Evolutionary conservation across 2,329 filamentous ascomycete species (phyloP).

Genomic region (Colletotrichum viniferum): DNA sequence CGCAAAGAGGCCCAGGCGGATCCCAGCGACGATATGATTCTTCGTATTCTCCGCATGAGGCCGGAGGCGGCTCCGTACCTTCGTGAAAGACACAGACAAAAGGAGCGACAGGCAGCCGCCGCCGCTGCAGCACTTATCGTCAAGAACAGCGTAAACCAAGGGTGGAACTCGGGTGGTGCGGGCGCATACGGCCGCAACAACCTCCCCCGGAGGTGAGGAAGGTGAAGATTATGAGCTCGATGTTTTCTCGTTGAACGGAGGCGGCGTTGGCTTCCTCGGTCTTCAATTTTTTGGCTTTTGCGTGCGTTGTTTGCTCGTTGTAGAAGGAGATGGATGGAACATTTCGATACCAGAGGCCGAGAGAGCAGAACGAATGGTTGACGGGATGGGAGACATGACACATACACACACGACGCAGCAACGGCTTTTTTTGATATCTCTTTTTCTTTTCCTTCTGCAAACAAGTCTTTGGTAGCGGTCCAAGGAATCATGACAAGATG

Average conservation of each 20-base stretch:
- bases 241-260: neutral
- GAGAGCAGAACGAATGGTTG: neutral
- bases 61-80: slow-evolving; percentile 88
- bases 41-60: slow-evolving; percentile 92
- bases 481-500: slow-evolving; percentile 5
- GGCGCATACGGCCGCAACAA: slow-evolving; percentile 51
- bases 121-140: slow-evolving; percentile 95
- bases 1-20: slow-evolving; percentile 94
- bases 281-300: neutral
- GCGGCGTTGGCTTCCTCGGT: neutral
- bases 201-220: slow-evolving; percentile 50
- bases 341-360: slow-evolving; percentile 15
- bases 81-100: slow-evolving; percentile 88
- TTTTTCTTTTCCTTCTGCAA: neutral
- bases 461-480: neutral
- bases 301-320: neutral
- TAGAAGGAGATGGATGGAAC: neutral
- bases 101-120: slow-evolving; percentile 88
- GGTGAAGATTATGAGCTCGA: neutral
- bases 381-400: neutral
- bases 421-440: neutral
- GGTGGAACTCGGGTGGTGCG: slow-evolving; percentile 50
- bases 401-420: neutral
- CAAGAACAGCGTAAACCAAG: slow-evolving; percentile 77
- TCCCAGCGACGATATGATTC: slow-evolving; percentile 96